phyloP scores from a whole-genome alignment of 2,329 filamentous ascomycete genomes.

The Fusarium metavorans region DNA sequence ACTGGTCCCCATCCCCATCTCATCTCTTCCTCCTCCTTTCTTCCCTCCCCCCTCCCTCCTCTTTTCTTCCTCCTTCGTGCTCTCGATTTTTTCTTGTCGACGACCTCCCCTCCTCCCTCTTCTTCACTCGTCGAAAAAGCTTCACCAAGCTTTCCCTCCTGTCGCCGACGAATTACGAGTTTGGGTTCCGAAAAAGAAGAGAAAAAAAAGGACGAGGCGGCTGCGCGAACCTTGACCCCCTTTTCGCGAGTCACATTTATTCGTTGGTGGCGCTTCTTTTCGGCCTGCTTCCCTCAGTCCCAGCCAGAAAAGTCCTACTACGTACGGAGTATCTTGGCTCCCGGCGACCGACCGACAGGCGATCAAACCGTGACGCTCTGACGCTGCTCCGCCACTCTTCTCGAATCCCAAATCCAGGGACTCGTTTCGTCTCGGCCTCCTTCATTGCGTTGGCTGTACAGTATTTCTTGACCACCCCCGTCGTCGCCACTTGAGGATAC shows the following conservation, averaged over 20 bases:
- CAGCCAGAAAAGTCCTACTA: background rate
- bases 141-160: constrained; percentile 18
- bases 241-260: constrained; percentile 18
- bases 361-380: constrained; percentile 35
- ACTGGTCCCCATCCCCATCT: constrained; percentile 26
- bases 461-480: constrained; percentile 12
- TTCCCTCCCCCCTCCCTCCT: constrained; percentile 26
- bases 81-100: constrained; percentile 29
- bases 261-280: constrained; percentile 12
- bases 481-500: constrained; percentile 18
- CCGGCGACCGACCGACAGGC: constrained; percentile 17
- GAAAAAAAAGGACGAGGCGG: constrained; percentile 29
- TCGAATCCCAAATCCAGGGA: constrained; percentile 3
- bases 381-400: constrained; percentile 39
- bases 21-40: constrained; percentile 30
- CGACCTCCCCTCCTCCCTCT: constrained; percentile 5
- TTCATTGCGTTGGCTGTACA: constrained; percentile 39
- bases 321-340: constrained; percentile 11
- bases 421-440: constrained; percentile 34
- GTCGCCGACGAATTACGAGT: constrained; percentile 34
- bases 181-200: constrained; percentile 6
- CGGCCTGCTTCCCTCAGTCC: constrained; percentile 7
- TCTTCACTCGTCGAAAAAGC: constrained; percentile 21
- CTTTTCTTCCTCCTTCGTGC: constrained; percentile 24
- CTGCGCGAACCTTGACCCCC: constrained; percentile 9